phyloP scores from a whole-genome alignment of 1,284 basidiomycete species.

The Cerrena zonata region DNA sequence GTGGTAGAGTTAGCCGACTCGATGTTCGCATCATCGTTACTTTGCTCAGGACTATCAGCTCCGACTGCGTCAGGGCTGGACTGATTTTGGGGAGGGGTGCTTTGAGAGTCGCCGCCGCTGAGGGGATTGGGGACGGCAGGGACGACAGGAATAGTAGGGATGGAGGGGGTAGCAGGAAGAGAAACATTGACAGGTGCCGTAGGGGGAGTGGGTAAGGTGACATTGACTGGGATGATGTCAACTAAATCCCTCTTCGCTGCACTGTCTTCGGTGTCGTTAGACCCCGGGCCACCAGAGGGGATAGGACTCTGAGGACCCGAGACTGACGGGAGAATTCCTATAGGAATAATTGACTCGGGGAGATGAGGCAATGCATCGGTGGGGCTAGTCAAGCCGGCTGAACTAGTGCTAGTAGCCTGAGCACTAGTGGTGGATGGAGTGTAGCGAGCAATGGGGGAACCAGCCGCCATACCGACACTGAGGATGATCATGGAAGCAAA shows the following conservation, averaged over 20 bases:
- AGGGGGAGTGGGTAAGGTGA: neutral
- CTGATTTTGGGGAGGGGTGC: neutral
- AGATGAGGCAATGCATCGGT: neutral
- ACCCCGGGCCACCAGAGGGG: neutral
- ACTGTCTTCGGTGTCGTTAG: neutral
- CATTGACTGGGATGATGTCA: neutral
- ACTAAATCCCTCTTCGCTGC: neutral
- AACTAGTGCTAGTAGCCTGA: neutral
- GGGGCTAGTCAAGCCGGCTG: neutral
- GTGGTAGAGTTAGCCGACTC: neutral
- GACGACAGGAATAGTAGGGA: neutral
- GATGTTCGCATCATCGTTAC: neutral
- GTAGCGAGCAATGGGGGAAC: neutral
- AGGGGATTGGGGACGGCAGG: neutral
- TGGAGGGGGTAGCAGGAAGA: neutral
- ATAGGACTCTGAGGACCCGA: neutral
- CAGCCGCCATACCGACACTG: constrained; percentile 5
- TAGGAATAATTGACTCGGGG: too few species aligned
- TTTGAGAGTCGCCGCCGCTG: neutral
- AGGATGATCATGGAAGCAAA: constrained; percentile 4
- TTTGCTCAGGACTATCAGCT: neutral
- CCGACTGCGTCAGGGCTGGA: neutral
- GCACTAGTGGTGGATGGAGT: too few species aligned
- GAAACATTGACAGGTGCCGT: neutral
- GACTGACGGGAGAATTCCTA: too few species aligned